Evolutionary conservation across 1,139 yeast species (phyloP).

Genomic region (Yamadazyma pseudoaaseri): DNA sequence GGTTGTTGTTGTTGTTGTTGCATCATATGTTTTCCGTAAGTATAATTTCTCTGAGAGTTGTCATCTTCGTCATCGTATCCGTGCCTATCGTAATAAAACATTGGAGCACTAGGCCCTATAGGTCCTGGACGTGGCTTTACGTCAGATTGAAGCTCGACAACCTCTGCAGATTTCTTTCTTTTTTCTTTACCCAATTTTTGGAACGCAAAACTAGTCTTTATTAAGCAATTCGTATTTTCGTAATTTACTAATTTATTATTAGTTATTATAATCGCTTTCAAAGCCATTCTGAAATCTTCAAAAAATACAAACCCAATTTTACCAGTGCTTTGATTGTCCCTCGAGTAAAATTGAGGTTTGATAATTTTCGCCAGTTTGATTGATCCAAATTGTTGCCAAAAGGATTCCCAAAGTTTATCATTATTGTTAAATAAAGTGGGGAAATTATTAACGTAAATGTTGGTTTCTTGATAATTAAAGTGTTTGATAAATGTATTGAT

Average conservation of each 20-base stretch:
- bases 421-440: conserved; percentile 42
- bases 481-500: conserved; percentile 11
- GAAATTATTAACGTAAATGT: conserved; percentile 55
- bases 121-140: background rate
- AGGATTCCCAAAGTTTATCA: conserved; percentile 37
- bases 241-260: conserved; percentile 29
- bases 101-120: conserved; percentile 1
- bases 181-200: conserved; percentile 23
- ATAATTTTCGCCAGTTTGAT: conserved; percentile 46
- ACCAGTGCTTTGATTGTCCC: conserved; percentile 22
- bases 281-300: conserved; percentile 35
- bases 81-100: conserved; percentile 5
- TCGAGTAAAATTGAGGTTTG: conserved; percentile 38
- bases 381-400: conserved; percentile 44
- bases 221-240: conserved; percentile 22
- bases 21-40: conserved; percentile 8
- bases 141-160: conserved; percentile 1
- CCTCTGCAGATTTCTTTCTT: conserved; percentile 8
- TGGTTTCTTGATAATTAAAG: conserved; percentile 54
- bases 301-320: conserved; percentile 47
- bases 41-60: conserved; percentile 1
- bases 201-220: conserved; percentile 43
- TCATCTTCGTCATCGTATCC: conserved; percentile 2
- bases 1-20: conserved; percentile 7
- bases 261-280: conserved; percentile 39